Evolutionary conservation across 2,329 filamentous ascomycete genomes (phyloP).

Genomic region (Xylariaceae sp.): DNA sequence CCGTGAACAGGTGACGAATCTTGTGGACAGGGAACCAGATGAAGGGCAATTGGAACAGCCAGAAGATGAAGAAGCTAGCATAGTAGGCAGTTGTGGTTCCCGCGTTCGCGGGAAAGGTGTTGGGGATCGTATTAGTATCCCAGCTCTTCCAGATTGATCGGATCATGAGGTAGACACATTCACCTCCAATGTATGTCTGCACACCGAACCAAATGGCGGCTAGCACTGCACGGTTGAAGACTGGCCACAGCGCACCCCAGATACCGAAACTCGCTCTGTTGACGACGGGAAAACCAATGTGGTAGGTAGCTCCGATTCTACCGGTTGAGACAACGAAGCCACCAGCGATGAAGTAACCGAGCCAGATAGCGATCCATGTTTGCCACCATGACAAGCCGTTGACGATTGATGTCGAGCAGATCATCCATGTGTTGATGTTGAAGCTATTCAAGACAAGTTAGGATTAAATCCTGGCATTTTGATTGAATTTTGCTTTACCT

Average conservation of each 20-base stretch:
- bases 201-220: slow-evolving; percentile 86
- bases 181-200: slow-evolving; percentile 77
- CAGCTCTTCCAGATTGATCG: slow-evolving; percentile 73
- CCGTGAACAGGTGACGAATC: slow-evolving; percentile 84
- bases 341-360: slow-evolving; percentile 75
- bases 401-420: slow-evolving; percentile 77
- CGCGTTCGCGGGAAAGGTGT: slow-evolving; percentile 59
- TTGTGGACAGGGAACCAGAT: slow-evolving; percentile 89
- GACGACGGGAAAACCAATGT: slow-evolving; percentile 84
- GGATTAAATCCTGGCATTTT: too few species aligned
- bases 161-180: slow-evolving; percentile 88
- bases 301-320: slow-evolving; percentile 80
- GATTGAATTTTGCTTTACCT: too few species aligned
- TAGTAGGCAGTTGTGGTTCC: slow-evolving; percentile 74
- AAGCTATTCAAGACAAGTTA: too few species aligned
- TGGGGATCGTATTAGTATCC: slow-evolving; percentile 57
- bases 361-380: slow-evolving; percentile 82
- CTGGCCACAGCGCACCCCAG: slow-evolving; percentile 84
- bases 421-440: slow-evolving; percentile 95
- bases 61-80: slow-evolving; percentile 83
- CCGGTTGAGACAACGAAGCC: slow-evolving; percentile 74
- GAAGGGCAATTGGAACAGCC: slow-evolving; percentile 73
- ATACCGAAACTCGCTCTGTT: slow-evolving; percentile 78
- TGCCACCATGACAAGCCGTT: slow-evolving; percentile 86
- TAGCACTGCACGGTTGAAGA: slow-evolving; percentile 85